Conservation (phyloP, 2,329 filamentous ascomycete genomes). For the Zasmidium cellare region DNA sequence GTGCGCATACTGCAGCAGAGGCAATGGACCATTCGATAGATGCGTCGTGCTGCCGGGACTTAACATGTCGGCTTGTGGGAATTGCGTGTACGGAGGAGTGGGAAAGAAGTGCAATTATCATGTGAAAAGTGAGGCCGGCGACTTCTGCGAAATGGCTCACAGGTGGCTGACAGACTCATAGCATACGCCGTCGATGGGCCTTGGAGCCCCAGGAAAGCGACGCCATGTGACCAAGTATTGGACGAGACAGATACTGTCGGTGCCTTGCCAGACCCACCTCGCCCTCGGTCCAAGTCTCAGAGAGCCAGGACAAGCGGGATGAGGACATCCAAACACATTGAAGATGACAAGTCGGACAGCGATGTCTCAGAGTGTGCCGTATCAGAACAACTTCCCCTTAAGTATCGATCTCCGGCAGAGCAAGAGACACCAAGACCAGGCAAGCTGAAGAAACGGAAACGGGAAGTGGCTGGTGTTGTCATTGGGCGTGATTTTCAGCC, state of each 20-base stretch:
- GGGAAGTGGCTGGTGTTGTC: background rate
- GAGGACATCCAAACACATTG: no score
- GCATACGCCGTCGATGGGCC: background rate
- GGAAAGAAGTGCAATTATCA: background rate
- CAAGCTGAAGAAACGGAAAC: background rate
- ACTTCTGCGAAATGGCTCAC: background rate
- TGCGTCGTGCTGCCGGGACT: background rate
- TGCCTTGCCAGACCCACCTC: no score
- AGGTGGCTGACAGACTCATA: background rate
- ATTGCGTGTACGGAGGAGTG: background rate
- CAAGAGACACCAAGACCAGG: background rate
- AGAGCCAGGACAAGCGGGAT: no score
- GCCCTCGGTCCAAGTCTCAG: no score
- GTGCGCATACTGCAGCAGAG: background rate
- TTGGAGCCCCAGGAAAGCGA: background rate
- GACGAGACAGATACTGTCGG: no score
- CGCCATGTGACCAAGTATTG: no score
- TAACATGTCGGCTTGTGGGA: background rate
- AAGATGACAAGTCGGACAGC: no score
- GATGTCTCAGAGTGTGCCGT: no score
- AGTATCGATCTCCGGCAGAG: no score
- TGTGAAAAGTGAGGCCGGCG: background rate
- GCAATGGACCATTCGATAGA: background rate
- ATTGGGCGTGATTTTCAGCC: no score
- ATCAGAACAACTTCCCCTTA: no score